phyloP scores from a whole-genome alignment of 1,284 basidiomycete genomes.

The Vanrija humicola region DNA sequence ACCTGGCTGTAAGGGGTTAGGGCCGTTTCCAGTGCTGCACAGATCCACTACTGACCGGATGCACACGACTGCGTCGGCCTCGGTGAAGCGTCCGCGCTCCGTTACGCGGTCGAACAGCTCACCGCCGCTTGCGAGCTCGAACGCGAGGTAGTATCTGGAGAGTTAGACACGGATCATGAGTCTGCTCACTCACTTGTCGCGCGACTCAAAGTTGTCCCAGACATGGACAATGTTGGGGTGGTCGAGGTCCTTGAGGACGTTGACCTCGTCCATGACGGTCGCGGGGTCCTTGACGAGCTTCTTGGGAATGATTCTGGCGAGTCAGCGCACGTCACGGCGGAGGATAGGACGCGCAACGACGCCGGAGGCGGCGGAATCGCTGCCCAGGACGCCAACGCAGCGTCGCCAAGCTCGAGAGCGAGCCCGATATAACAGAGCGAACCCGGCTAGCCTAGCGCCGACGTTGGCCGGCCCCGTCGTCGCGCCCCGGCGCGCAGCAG shows the following conservation, averaged over 20 bases:
- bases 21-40: not conserved
- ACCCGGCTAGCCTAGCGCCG: not conserved
- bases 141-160: constrained; percentile 70
- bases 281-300: constrained; percentile 88
- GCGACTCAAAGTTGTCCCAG: constrained; percentile 68
- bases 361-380: too few species aligned
- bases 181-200: constrained; percentile 57
- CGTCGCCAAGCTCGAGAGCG: not conserved
- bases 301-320: constrained; percentile 73
- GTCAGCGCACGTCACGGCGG: not conserved
- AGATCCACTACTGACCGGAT: constrained; percentile 55
- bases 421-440: not conserved
- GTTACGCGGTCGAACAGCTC: constrained; percentile 83
- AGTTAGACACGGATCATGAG: constrained; percentile 3
- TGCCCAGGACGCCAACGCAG: too few species aligned
- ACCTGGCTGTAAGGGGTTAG: constrained; percentile 49
- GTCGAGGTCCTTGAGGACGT: constrained; percentile 76
- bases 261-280: constrained; percentile 83
- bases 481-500: not conserved
- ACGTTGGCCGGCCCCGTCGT: not conserved
- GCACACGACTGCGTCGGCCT: constrained; percentile 73
- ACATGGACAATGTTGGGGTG: constrained; percentile 79
- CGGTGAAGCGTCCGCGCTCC: constrained; percentile 80
- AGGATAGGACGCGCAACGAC: too few species aligned
- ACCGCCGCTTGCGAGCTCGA: constrained; percentile 85